These are phyloP conservation scores for Termitomyces heimii DNA, from an alignment of 768 basidiomycete species.

Conservation along the genomic window DNA sequence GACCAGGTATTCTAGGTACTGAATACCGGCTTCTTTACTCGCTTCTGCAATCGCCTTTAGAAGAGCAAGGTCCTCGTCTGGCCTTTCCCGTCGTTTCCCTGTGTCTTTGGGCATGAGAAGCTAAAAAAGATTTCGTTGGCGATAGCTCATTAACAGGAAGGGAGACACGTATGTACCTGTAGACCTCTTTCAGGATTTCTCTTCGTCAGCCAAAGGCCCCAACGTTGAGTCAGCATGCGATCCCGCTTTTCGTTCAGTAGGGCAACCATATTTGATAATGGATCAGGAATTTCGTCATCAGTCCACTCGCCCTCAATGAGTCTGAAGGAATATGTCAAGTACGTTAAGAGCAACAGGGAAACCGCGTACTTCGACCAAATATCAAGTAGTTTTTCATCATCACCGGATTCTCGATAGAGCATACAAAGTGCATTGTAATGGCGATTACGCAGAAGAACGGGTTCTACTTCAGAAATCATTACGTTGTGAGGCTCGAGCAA, in stretches of 20 bases:
- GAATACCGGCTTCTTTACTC: slow-evolving; percentile 54
- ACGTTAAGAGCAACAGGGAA: not conserved
- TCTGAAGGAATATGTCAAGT: slow-evolving; percentile 25
- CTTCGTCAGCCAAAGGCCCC: slow-evolving; percentile 77
- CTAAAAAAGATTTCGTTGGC: slow-evolving; percentile 26
- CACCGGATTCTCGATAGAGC: slow-evolving; percentile 51
- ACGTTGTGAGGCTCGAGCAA: slow-evolving; percentile 50
- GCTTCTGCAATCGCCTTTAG: slow-evolving; percentile 52
- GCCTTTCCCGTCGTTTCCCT: slow-evolving; percentile 49
- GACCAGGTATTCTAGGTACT: slow-evolving; percentile 79
- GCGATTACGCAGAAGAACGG: slow-evolving; percentile 40
- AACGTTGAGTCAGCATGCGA: slow-evolving; percentile 56
- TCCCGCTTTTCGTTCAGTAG: slow-evolving; percentile 56
- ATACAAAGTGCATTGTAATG: slow-evolving; percentile 58
- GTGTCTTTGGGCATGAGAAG: slow-evolving; percentile 52
- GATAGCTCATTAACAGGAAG: slow-evolving; percentile 1
- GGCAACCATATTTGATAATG: slow-evolving; percentile 51
- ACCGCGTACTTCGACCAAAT: slow-evolving; percentile 60
- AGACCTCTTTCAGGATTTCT: slow-evolving; percentile 66
- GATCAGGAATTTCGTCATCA: slow-evolving; percentile 60
- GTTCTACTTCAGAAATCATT: slow-evolving; percentile 57
- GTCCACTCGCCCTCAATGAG: slow-evolving; percentile 60
- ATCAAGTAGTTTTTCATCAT: slow-evolving; percentile 59
- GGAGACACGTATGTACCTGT: slow-evolving; percentile 38
- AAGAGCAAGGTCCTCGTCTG: slow-evolving; percentile 55